phyloP scores from a whole-genome alignment of 495 filamentous ascomycete species.

The Talaromyces liani region DNA sequence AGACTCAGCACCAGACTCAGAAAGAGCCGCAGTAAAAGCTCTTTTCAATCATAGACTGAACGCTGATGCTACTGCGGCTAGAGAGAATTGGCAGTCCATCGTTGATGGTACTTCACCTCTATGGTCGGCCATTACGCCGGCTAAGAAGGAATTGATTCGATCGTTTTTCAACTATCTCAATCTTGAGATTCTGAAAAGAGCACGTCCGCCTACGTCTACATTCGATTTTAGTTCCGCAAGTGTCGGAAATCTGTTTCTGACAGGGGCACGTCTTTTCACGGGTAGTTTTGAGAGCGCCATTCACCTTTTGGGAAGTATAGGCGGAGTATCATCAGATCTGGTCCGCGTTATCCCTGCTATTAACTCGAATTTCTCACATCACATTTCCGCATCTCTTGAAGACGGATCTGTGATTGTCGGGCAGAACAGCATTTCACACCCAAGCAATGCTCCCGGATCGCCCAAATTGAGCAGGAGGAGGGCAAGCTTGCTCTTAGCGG shows the following conservation, averaged over 20 bases:
- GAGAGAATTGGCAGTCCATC: constrained; percentile 77
- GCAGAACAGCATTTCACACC: constrained; percentile 90
- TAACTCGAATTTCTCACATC: constrained; percentile 88
- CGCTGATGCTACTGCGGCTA: constrained; percentile 30
- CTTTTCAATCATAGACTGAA: constrained; percentile 84
- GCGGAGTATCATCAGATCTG: constrained; percentile 58
- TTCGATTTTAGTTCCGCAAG: constrained; percentile 87
- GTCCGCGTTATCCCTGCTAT: constrained; percentile 82
- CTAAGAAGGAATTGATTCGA: constrained; percentile 87
- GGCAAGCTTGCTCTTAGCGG: constrained; percentile 33
- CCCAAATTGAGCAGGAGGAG: constrained; percentile 12
- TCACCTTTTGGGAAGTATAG: constrained; percentile 74
- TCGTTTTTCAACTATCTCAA: constrained; percentile 84
- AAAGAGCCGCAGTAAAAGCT: constrained; percentile 63
- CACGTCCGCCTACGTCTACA: constrained; percentile 62
- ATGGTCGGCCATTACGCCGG: constrained; percentile 68
- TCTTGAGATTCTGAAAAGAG: constrained; percentile 82
- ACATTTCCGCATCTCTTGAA: constrained; percentile 76
- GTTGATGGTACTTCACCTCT: constrained; percentile 70
- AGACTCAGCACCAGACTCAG: constrained; percentile 46
- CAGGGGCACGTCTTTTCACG: constrained; percentile 72
- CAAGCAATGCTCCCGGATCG: constrained; percentile 41
- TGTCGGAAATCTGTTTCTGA: constrained; percentile 92
- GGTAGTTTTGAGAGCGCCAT: constrained; percentile 78
- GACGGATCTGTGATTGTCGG: constrained; percentile 78